These are phyloP conservation scores for Hypholoma sublateritium DNA, from an alignment of 768 basidiomycete species.

Conservation along the genomic window DNA sequence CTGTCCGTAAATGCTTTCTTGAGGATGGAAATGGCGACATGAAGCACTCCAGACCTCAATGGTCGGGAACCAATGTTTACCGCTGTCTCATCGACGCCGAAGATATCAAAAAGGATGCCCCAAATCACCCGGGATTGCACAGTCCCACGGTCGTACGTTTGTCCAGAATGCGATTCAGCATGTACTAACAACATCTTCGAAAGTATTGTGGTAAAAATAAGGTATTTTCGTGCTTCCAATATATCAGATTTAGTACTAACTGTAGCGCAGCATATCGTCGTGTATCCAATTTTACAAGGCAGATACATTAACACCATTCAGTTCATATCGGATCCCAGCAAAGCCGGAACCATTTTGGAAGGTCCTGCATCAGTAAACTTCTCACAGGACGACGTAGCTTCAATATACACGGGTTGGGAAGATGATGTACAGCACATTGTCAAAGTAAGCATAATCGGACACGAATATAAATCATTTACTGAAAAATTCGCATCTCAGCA, in stretches of 20 bases:
- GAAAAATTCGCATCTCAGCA: slow-evolving; percentile 6
- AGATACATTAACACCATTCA: not conserved
- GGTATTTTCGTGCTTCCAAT: too few species aligned
- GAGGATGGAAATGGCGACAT: not conserved
- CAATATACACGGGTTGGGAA: slow-evolving; percentile 27
- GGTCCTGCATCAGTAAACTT: slow-evolving; percentile 24
- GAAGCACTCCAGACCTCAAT: not conserved
- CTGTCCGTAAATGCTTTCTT: slow-evolving; percentile 13
- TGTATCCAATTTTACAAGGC: not conserved
- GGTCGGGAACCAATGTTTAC: slow-evolving; percentile 4
- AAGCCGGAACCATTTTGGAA: slow-evolving; percentile 21
- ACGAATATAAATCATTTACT: not conserved
- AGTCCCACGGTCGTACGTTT: not conserved
- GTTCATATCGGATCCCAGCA: slow-evolving; percentile 3
- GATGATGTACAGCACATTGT: slow-evolving; percentile 24
- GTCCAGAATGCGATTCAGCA: not conserved
- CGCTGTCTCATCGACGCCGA: not conserved
- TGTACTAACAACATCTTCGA: not conserved
- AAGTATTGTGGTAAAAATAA: slow-evolving; percentile 6
- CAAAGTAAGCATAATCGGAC: slow-evolving; percentile 1
- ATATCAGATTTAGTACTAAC: too few species aligned
- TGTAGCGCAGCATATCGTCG: not conserved
- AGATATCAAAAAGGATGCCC: not conserved
- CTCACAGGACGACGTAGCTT: slow-evolving; percentile 25
- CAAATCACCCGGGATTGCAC: not conserved